Evolutionary conservation across 106 monocot genomes (phyloP).

Genomic region (Vanilla planifolia): DNA sequence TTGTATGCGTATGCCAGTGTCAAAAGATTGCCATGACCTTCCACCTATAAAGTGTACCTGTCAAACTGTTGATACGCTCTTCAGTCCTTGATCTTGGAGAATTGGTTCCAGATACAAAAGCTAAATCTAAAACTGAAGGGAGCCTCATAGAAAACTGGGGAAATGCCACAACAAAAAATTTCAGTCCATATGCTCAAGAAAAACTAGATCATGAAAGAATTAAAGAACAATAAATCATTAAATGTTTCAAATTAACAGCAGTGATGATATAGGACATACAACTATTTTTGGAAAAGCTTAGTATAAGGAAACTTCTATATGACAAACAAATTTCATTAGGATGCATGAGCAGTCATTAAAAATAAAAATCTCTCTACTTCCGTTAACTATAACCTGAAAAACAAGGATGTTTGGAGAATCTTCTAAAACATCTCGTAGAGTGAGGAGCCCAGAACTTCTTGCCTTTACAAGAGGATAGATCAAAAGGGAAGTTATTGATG

Average conservation of each 20-base stretch:
- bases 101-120: slow-evolving; percentile 61
- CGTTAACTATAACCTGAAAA: slow-evolving; percentile 60
- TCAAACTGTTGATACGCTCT: slow-evolving; percentile 53
- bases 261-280: too few relatives aligned
- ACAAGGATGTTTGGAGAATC: slow-evolving; percentile 65
- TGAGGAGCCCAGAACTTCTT: slow-evolving; percentile 54
- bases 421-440: slow-evolving; percentile 68
- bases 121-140: slow-evolving; percentile 64
- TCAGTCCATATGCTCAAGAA: not conserved
- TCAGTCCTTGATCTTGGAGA: slow-evolving; percentile 30
- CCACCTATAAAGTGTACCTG: slow-evolving; percentile 62
- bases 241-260: not conserved
- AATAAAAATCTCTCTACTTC: not conserved
- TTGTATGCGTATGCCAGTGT: too few relatives aligned
- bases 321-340: too few relatives aligned
- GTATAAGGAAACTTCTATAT: too few relatives aligned
- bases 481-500: not conserved
- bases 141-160: slow-evolving; percentile 45
- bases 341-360: too few relatives aligned
- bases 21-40: too few relatives aligned
- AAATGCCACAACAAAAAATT: not conserved
- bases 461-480: slow-evolving; percentile 35
- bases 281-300: too few relatives aligned
- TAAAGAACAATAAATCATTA: not conserved
- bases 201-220: not conserved